Base-by-base conservation (phyloP, 305 asterid species). In the Coffea humblotiana region DNA sequence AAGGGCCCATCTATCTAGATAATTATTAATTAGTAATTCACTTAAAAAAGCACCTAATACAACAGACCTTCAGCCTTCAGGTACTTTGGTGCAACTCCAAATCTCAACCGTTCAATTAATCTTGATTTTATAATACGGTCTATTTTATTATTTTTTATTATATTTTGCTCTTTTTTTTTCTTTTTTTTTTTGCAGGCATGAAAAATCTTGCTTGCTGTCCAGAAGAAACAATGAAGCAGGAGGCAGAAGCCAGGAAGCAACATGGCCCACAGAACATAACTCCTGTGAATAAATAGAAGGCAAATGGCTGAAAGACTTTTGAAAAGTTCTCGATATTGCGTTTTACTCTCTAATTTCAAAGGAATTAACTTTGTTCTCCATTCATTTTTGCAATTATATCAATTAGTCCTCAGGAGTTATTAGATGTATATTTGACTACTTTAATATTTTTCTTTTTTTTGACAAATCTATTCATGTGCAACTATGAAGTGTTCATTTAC, bases 121-220 rank as follows among this genome's bases (percentile, higher is more conserved):
- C 32, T 32, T 32, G 32, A 32, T 32, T 32, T 32, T 32, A 32
- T 32, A 32, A 32, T 32, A 32, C 32, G 32, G 32, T 32, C 32
- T 32, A 32, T 32, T 32, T 32, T 32, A 32, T 32, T 32, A 32
- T 32, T 32, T 32, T 32, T 32, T 32, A 32, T 32, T 32, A 32
- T 32, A 32, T 32, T 32, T 2, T 32, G 32, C 32, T 32, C 32
- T 32, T 32, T 32, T 32, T 29, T 32, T 32, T 29, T 29, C 1
- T 29, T 0, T 19, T 70, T 19, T 6, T 60, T 69, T 21, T 21
- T 4, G 8, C 19, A 43, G 74, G 56, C 54, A 8, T 70, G 49
- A 52, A 70, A 70, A 40, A 35, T 8, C 11, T 43, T 43, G 74
- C 54, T 43, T 70, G 74, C 54, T 21, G 74, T 56, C 74, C 74